These are phyloP conservation scores for Pulveroboletus sp. DNA, from an alignment of 1,284 basidiomycete genomes.

Conservation along the genomic window DNA sequence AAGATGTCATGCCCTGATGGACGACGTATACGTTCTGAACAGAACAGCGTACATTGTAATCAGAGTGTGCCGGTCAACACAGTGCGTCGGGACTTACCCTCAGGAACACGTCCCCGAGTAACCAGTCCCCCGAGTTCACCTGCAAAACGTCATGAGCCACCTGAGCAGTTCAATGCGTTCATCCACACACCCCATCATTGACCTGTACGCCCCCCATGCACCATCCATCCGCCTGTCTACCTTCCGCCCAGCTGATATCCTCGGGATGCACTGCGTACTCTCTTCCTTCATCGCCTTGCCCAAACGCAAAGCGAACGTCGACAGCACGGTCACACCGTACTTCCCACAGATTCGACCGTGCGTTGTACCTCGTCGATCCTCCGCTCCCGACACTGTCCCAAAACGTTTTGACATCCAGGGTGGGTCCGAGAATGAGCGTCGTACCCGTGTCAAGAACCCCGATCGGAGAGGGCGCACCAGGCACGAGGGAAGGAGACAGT, in stretches of 20 bases:
- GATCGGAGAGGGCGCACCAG: constrained; percentile 45
- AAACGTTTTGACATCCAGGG: constrained; percentile 50
- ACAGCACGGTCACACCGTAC: constrained; percentile 52
- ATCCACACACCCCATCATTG: constrained; percentile 48
- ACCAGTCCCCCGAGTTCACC: constrained; percentile 64
- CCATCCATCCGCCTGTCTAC: constrained; percentile 45
- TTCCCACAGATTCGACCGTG: constrained; percentile 47
- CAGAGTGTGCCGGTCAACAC: not conserved
- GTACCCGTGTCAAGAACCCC: constrained; percentile 62
- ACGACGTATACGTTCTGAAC: constrained; percentile 55
- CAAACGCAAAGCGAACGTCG: constrained; percentile 49
- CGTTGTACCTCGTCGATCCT: constrained; percentile 42
- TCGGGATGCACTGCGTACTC: constrained; percentile 53
- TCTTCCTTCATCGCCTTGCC: constrained; percentile 38
- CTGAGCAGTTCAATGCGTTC: not conserved
- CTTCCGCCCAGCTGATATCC: constrained; percentile 54
- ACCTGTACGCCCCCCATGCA: constrained; percentile 60
- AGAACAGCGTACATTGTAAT: not conserved
- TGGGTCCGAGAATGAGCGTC: constrained; percentile 56
- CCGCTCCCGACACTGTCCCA: constrained; percentile 47
- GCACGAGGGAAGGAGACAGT: constrained; percentile 50
- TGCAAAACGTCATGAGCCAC: constrained; percentile 26
- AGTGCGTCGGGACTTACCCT: constrained; percentile 41
- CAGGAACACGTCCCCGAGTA: constrained; percentile 58
- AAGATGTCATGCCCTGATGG: constrained; percentile 47